A percentile compares a stretch with the other conserved stretches of the same genome.
Conservation (phyloP, 2,329 filamentous ascomycete species). For the Alternaria triticimaculans region DNA sequence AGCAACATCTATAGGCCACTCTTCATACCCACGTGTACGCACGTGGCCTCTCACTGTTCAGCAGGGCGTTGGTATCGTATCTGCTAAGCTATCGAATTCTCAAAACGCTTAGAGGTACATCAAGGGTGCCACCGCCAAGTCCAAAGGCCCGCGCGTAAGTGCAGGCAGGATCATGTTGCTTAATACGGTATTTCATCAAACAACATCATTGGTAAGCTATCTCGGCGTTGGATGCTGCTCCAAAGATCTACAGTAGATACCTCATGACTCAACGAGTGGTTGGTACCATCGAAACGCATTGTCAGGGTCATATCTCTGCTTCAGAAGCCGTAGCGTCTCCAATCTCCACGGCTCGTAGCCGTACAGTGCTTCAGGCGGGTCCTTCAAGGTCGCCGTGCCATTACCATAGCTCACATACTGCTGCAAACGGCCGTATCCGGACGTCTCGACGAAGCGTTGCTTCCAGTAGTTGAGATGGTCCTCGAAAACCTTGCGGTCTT, state of each 20-base stretch:
- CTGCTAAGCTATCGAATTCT: neutral
- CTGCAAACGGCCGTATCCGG: slow-evolving; percentile 7
- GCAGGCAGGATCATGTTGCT: neutral
- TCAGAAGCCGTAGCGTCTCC: neutral
- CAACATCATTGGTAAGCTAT: neutral
- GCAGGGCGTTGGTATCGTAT: neutral
- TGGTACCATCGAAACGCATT: slow-evolving; percentile 9
- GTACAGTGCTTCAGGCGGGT: slow-evolving; percentile 3
- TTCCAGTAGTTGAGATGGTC: slow-evolving; percentile 6
- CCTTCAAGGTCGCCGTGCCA: slow-evolving; percentile 3
- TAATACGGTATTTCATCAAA: neutral
- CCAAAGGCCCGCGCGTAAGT: accelerated
- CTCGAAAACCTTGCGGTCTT: slow-evolving; percentile 7
- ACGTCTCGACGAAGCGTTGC: slow-evolving; percentile 3
- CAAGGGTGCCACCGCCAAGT: neutral
- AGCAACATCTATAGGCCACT: neutral
- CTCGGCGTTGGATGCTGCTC: neutral
- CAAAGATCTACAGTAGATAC: neutral
- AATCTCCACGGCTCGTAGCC: slow-evolving; percentile 7
- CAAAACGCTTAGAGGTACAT: neutral
- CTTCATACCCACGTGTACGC: neutral
- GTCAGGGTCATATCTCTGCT: slow-evolving; percentile 3
- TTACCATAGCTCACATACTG: slow-evolving; percentile 11
- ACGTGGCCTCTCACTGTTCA: neutral
- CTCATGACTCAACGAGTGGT: neutral